phyloP scores from a whole-genome alignment of 495 filamentous ascomycete species.

The Trichoderma parareesei region DNA sequence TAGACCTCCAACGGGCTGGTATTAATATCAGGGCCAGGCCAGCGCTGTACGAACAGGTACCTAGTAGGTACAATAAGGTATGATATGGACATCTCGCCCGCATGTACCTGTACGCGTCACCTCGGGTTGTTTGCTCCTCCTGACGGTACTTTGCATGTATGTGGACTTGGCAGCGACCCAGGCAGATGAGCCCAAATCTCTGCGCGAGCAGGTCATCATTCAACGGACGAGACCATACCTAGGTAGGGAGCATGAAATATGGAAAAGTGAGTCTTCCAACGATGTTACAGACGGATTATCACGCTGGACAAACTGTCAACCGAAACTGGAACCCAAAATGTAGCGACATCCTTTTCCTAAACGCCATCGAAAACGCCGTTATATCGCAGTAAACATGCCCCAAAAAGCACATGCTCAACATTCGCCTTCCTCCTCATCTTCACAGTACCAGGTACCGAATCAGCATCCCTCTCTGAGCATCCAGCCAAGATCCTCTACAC shows the following conservation, averaged over 20 bases:
- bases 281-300: neutral
- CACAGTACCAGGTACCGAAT: neutral
- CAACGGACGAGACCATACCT: no score
- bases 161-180: no score
- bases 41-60: no score
- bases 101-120: no score
- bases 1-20: no score
- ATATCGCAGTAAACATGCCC: neutral
- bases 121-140: no score
- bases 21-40: no score
- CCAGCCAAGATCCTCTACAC: neutral
- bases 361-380: neutral
- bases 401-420: neutral
- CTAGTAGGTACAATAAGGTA: no score
- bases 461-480: neutral
- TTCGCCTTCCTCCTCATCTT: neutral
- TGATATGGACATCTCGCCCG: no score
- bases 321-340: neutral
- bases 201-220: neutral
- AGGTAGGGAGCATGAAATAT: no score
- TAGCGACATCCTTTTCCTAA: neutral
- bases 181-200: neutral
- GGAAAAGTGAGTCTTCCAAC: neutral
- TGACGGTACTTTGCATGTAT: no score
- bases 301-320: neutral